Evolutionary conservation across 108 stramenopile genomes (phyloP).

Genomic region (Ochromonas danica): DNA sequence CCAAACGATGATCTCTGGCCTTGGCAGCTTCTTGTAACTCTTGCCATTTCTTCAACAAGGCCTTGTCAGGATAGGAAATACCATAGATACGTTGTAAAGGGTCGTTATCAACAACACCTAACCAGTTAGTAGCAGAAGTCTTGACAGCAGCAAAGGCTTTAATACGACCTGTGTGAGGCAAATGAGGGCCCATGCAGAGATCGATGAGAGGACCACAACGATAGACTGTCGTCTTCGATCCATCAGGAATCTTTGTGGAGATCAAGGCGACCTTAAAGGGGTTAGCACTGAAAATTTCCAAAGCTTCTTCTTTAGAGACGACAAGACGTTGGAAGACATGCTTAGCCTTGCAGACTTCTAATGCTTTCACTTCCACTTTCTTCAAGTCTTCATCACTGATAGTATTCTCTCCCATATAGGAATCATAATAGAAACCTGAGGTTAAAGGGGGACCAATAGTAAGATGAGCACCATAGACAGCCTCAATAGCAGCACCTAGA

Average conservation of each 20-base stretch:
- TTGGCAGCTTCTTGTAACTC: slow-evolving; percentile 79
- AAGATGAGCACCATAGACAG: slow-evolving; percentile 81
- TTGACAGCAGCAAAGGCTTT: slow-evolving; percentile 89
- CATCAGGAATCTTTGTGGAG: slow-evolving; percentile 88
- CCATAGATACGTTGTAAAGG: slow-evolving; percentile 94
- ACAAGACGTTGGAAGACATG: slow-evolving; percentile 97
- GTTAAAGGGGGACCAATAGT: slow-evolving; percentile 93
- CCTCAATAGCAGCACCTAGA: slow-evolving; percentile 93
- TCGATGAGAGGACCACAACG: slow-evolving; percentile 94
- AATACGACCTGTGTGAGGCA: slow-evolving; percentile 80
- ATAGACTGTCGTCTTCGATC: slow-evolving; percentile 92
- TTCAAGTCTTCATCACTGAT: slow-evolving; percentile 86
- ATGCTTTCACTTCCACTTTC: slow-evolving; percentile 67
- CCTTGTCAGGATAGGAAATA: slow-evolving; percentile 96
- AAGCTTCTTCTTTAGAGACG: slow-evolving; percentile 93
- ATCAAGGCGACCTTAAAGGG: slow-evolving; percentile 91
- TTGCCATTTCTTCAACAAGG: slow-evolving; percentile 89
- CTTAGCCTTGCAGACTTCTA: slow-evolving; percentile 76
- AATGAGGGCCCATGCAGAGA: slow-evolving; percentile 95
- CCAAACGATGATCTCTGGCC: slow-evolving; percentile 89
- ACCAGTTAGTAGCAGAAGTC: slow-evolving; percentile 91
- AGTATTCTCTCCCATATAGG: slow-evolving; percentile 87
- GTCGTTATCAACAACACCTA: slow-evolving; percentile 91
- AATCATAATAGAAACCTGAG: slow-evolving; percentile 98
- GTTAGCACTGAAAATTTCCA: slow-evolving; percentile 92